A percentile compares a stretch with the other conserved stretches of the same genome.
These are phyloP conservation scores for Toxicodendron radicans DNA, from an alignment of 345 rosid species.

Conservation along the genomic window DNA sequence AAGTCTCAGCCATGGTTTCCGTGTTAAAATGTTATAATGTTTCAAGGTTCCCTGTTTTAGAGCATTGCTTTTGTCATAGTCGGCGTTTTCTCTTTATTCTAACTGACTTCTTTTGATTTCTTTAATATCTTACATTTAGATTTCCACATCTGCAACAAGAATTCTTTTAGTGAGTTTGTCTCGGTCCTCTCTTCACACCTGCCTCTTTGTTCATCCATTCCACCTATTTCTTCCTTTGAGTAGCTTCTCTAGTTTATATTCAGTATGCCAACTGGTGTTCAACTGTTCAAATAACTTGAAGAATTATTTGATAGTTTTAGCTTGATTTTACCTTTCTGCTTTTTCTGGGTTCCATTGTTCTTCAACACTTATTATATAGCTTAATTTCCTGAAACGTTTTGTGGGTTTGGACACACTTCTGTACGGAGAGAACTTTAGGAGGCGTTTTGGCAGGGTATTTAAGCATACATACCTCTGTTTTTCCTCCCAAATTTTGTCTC, in stretches of 20 bases:
- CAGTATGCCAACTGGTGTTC: not conserved
- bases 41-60: slow-evolving; percentile 18
- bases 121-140: slow-evolving; percentile 9
- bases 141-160: slow-evolving; percentile 23
- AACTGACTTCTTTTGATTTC: slow-evolving; percentile 6
- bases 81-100: slow-evolving; percentile 10
- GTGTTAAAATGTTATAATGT: too few relatives aligned
- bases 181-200: slow-evolving; percentile 26
- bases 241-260: slow-evolving; percentile 5
- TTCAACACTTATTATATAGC: not conserved
- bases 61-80: slow-evolving; percentile 26
- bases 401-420: not conserved
- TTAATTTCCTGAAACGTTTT: not conserved
- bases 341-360: not conserved
- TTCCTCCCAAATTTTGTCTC: not conserved
- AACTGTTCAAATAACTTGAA: not conserved
- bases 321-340: not conserved
- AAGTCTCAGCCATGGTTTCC: too few relatives aligned
- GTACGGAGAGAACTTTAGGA: not conserved
- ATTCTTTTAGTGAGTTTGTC: slow-evolving; percentile 29
- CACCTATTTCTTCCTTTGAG: not conserved
- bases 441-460: not conserved
- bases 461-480: not conserved
- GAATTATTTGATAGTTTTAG: not conserved
- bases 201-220: not conserved